These are phyloP conservation scores for Serpula lacrymans DNA, from an alignment of 768 basidiomycete species.

Conservation along the genomic window DNA sequence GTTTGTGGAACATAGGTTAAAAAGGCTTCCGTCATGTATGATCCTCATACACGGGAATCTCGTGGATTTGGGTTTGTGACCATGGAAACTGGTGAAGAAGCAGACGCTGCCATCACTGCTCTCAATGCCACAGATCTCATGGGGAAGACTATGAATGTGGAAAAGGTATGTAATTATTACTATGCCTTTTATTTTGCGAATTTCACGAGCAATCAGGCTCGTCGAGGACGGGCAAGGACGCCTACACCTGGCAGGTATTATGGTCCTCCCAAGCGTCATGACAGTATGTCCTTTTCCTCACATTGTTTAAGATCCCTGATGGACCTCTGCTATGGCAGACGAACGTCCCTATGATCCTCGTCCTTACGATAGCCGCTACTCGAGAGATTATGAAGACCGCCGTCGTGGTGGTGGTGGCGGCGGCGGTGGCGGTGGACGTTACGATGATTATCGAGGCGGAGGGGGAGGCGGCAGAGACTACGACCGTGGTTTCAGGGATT, in stretches of 20 bases:
- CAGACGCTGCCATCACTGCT: conserved; percentile 84
- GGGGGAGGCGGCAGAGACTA: conserved; percentile 33
- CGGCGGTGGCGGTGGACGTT: conserved; percentile 33
- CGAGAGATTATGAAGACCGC: conserved; percentile 59
- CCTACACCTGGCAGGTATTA: conserved; percentile 96
- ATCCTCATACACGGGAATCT: conserved; percentile 67
- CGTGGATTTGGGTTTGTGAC: conserved; percentile 90
- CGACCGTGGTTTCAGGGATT: conserved; percentile 27
- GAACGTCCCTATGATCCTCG: conserved; percentile 91
- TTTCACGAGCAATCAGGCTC: conserved; percentile 50
- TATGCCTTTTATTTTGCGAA: background rate
- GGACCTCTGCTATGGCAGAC: conserved; percentile 37
- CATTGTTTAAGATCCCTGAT: conserved; percentile 2
- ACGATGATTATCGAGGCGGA: conserved; percentile 44
- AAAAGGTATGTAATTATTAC: conserved; percentile 54
- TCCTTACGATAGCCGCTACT: conserved; percentile 87
- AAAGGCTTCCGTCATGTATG: conserved; percentile 70
- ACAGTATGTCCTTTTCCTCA: conserved; percentile 40
- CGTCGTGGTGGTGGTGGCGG: conserved; percentile 42
- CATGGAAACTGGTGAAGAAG: conserved; percentile 81
- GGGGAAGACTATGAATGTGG: conserved; percentile 87
- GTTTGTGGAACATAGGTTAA: conserved; percentile 35
- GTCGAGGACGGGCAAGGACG: conserved; percentile 84
- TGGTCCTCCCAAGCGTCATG: conserved; percentile 82
- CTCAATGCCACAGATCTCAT: conserved; percentile 81